Percentiles rank a stretch among this genome's conserved stretches.
phyloP scores from a whole-genome alignment of 2,329 filamentous ascomycete species.

The Gnomoniopsis sp. region DNA sequence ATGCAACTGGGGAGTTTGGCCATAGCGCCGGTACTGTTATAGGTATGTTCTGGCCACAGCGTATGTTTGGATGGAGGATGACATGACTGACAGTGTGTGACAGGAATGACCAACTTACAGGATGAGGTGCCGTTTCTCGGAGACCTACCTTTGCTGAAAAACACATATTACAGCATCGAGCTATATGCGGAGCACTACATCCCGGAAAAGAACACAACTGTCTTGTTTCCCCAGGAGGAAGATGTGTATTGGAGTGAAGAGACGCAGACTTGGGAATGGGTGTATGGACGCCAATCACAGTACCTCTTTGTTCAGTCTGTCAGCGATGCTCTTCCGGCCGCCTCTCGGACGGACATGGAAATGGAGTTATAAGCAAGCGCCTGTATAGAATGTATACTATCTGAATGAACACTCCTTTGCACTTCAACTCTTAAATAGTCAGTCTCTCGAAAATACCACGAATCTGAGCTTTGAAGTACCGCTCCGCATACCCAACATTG shows the following conservation, averaged over 20 bases:
- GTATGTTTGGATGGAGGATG: background rate
- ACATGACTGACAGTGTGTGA: background rate
- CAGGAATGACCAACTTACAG: conserved; percentile 49
- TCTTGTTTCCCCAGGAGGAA: conserved; percentile 47
- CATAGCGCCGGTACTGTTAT: conserved; percentile 46
- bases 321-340: background rate
- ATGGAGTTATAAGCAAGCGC: background rate
- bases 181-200: conserved; percentile 46
- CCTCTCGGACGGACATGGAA: background rate
- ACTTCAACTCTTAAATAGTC: background rate
- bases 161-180: conserved; percentile 49
- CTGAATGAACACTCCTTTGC: background rate
- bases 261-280: conserved; percentile 42
- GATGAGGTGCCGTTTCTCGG: conserved; percentile 43
- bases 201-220: conserved; percentile 39
- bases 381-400: background rate
- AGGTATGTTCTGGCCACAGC: conserved; percentile 29
- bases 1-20: conserved; percentile 49
- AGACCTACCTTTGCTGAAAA: conserved; percentile 40
- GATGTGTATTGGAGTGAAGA: conserved; percentile 45
- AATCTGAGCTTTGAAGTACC: too few species aligned
- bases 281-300: conserved; percentile 43
- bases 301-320: conserved; percentile 34
- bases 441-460: too few species aligned
- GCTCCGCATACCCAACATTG: too few species aligned